phyloP scores from a whole-genome alignment of 2,329 filamentous ascomycete genomes.

The Colletotrichum kahawae region DNA sequence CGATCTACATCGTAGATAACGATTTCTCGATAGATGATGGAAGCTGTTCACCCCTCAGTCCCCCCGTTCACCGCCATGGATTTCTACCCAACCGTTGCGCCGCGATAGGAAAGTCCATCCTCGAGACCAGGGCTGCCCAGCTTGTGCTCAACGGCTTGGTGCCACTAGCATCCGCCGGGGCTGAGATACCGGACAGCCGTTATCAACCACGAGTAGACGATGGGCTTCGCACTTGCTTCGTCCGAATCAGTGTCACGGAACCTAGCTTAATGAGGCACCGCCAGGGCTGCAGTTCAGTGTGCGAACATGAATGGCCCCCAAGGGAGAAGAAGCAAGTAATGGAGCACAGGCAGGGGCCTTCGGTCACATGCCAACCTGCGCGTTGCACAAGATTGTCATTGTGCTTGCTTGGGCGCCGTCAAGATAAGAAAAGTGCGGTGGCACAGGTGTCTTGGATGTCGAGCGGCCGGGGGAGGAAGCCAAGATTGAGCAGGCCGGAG shows the following conservation, averaged over 20 bases:
- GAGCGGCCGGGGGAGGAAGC: neutral
- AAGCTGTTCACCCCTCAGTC: neutral
- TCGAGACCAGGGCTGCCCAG: slow-evolving; percentile 14
- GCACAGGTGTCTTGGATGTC: neutral
- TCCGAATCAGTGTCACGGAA: neutral
- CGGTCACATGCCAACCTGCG: neutral
- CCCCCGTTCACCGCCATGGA: slow-evolving; percentile 8
- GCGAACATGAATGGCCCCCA: neutral
- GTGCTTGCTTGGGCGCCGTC: neutral
- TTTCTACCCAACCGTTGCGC: slow-evolving; percentile 3
- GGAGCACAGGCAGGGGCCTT: neutral
- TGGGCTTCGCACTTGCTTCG: neutral
- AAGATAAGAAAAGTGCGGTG: neutral
- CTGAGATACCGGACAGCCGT: neutral
- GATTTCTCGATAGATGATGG: slow-evolving; percentile 1
- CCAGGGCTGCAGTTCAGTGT: no score
- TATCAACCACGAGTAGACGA: neutral
- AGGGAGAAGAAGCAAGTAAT: neutral
- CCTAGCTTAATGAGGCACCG: neutral
- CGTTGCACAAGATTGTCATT: neutral
- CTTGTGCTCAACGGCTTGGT: neutral
- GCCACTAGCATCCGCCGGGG: neutral
- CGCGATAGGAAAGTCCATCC: slow-evolving; percentile 21
- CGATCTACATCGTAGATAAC: slow-evolving; percentile 15
- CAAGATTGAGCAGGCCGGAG: neutral